phyloP scores from a whole-genome alignment of 768 basidiomycete species.

The Suillus americanus region DNA sequence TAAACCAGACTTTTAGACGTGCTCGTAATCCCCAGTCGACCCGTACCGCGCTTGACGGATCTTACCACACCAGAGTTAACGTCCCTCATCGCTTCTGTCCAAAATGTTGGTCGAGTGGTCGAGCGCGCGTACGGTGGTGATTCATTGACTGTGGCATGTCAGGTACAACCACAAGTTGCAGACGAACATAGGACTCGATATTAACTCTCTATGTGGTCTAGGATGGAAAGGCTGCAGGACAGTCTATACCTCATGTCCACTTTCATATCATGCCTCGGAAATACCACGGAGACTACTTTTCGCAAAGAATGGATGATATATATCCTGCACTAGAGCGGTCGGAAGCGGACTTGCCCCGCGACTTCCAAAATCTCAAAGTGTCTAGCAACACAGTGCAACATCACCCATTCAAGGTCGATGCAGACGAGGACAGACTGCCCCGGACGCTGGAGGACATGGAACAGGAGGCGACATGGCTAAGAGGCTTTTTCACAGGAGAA shows the following conservation, averaged over 20 bases:
- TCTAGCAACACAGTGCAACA: constrained; percentile 28
- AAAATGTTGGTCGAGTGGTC: constrained; percentile 74
- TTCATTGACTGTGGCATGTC: constrained; percentile 84
- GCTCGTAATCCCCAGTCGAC: constrained; percentile 56
- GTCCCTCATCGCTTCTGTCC: constrained; percentile 79
- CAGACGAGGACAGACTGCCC: constrained; percentile 65
- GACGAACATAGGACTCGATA: background rate
- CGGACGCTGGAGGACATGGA: constrained; percentile 77
- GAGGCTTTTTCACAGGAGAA: constrained; percentile 45
- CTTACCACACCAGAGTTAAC: constrained; percentile 65
- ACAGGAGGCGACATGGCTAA: constrained; percentile 71
- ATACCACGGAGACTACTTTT: constrained; percentile 64
- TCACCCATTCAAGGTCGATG: constrained; percentile 56
- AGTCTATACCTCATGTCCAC: constrained; percentile 80
- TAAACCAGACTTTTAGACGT: constrained; percentile 41
- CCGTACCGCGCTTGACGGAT: constrained; percentile 56
- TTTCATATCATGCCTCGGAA: constrained; percentile 90
- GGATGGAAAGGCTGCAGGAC: constrained; percentile 88
- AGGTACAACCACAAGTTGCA: constrained; percentile 51
- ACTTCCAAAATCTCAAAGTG: constrained; percentile 28
- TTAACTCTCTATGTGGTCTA: constrained; percentile 31
- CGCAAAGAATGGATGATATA: constrained; percentile 63
- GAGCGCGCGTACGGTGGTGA: constrained; percentile 83
- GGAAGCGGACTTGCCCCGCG: constrained; percentile 49
- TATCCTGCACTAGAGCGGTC: constrained; percentile 76